Base-by-base conservation (phyloP, 805 yeast species). In the Starmera dryadoides region DNA sequence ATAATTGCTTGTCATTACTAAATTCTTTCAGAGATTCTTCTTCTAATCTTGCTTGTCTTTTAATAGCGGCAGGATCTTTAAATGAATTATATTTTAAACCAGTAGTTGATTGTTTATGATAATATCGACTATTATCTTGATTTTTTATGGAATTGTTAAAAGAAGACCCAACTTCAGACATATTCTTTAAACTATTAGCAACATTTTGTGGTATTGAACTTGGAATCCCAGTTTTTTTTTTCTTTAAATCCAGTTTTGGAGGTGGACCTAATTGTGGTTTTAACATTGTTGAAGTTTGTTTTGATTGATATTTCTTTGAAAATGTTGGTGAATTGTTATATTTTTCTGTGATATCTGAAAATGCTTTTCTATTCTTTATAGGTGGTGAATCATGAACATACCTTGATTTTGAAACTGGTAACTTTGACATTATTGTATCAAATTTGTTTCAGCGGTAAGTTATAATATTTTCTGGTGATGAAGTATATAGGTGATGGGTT, bases 341-440 rank as follows among this genome's bases (percentile, higher is more conserved):
- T 14, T 42, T 42, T 20, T 44, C 46, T 3, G 50, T 47, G 11
- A 43, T 38, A 16, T 48, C 52, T 12, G 33, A 28, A 3, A 53
- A 38, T 0, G 49, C 54, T 26, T 52, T 51, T 33, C 58, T 41
- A 33, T 34, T 41, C 42, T 53, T 53, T 14, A 44, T 30, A 3
- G 55, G 58, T 2, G 58, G 58, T 1, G 52, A 44, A 0, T 36
- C 42, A 18, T 45, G 41, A 2, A 23, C 7, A 7, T 19, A 21
- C 19, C 52, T 39, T 3, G 41, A 25, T 19, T 21, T 36, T 9
- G 40, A 34, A 3, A 41, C 33, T 2, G 50, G 54, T 3, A 44
- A 37, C 18, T 40, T 48, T 2, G 53, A 47, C 43, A 39, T 25
- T 25, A 4, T 12, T 25, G 28, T 25, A 12, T 25, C 28, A 25